phyloP scores from a whole-genome alignment of 441 rosid genomes.

The Croton laevigatus region DNA sequence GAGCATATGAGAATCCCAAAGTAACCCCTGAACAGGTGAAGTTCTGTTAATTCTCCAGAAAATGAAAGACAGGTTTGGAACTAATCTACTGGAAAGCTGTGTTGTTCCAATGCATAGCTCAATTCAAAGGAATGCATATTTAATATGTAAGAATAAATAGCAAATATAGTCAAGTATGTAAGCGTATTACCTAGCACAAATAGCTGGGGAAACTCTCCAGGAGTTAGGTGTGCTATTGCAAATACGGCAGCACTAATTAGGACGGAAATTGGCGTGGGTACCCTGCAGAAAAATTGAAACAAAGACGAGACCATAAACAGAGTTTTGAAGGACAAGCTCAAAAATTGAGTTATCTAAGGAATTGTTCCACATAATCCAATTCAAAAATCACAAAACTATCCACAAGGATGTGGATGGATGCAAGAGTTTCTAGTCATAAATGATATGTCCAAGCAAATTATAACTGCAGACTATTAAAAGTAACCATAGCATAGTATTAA shows the following conservation, averaged over 20 bases:
- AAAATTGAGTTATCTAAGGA: not conserved
- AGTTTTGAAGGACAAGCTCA: not conserved
- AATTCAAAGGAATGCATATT: not conserved
- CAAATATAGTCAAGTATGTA: not conserved
- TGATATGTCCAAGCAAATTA: not conserved
- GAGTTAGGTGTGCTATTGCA: conserved; percentile 87
- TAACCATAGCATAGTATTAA: not conserved
- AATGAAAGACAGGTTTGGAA: not conserved
- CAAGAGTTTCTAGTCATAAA: not conserved
- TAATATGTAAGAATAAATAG: not conserved
- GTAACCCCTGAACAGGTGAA: conserved; percentile 42
- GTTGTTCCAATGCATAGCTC: no score
- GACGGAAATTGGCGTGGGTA: conserved; percentile 76
- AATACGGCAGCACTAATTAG: conserved; percentile 82
- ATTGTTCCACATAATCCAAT: not conserved
- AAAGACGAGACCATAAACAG: conserved; percentile 12
- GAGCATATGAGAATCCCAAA: conserved; percentile 82
- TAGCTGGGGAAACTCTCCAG: conserved; percentile 84
- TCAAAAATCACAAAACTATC: not conserved
- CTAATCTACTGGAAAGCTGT: not conserved
- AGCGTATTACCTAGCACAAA: conserved; percentile 59
- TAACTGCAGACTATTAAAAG: not conserved
- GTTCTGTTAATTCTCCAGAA: not conserved
- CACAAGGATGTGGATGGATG: not conserved
- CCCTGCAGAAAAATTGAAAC: conserved; percentile 41